Evolutionary conservation across 2,329 filamentous ascomycete species (phyloP), one percentile per base, ranked within the genome.

Genomic region (Hypocreales sp.): DNA sequence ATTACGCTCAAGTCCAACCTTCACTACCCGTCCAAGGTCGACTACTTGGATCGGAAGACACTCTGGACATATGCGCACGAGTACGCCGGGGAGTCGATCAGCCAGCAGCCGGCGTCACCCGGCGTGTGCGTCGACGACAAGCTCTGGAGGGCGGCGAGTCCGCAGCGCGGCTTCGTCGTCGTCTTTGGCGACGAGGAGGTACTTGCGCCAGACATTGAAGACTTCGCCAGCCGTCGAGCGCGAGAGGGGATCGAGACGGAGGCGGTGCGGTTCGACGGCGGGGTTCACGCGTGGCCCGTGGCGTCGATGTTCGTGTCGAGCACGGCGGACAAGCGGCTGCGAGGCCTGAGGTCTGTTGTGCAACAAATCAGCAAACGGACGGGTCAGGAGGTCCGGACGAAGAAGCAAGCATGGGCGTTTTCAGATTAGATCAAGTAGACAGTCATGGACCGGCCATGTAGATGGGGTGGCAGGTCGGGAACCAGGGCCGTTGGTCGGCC

Each of bases 201-300:
- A 1, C 73, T 92, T 36, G 72, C 71, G 1, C 66, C 72, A 0
- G 79, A 84, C 36, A 76, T 81, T 12, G 58, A 67, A 36, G 58
- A 62, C 15, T 54, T 83, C 33, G 56, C 79, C 9, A 48, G 51
- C 9, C 50, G 67, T 17, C 56, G 81, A 31, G 55, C 60, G 31
- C 60, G 60, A 26, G 58, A 63, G 10, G 64, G 64, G 4, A 50
- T 69, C 19, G 47, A 62, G 20, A 61, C 78, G n/a, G 56, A 61
- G 29, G 61, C 60, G 30, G 58, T 67, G 40, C 68, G 71, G 41
- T 72, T 80, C 37, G 52, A 60, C 16, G 75, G 69, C 10, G 74
- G 71, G 3, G 74, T 90, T 31, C 82, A 92, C 49, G 81, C 76
- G 8, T 92, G 82, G 83, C 80, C 81, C 0, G 75, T 92, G 13